phyloP scores from a whole-genome alignment of 140 eudicot genomes.

The Bidens hawaiensis region DNA sequence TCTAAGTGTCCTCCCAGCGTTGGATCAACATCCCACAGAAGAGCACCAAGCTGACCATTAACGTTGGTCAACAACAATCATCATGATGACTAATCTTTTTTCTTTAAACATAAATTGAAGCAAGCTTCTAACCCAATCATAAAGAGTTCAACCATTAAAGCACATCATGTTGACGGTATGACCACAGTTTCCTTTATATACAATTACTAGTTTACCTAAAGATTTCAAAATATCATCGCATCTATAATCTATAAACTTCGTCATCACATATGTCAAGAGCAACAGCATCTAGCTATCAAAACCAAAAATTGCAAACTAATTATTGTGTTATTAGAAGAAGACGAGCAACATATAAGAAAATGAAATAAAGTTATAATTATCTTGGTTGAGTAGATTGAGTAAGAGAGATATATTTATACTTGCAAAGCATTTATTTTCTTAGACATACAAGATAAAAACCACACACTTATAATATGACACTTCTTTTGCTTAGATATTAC shows the following conservation, averaged over 20 bases:
- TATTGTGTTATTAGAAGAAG: neutral
- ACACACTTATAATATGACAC: no score
- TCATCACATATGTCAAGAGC: neutral
- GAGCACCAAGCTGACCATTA: no score
- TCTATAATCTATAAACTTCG: neutral
- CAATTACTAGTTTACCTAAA: neutral
- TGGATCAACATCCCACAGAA: no score
- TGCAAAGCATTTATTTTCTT: neutral
- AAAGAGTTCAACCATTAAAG: neutral
- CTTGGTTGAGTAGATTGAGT: neutral
- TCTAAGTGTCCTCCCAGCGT: no score
- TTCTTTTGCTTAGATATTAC: no score
- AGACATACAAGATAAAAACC: neutral
- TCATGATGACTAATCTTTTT: neutral
- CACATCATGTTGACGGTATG: neutral
- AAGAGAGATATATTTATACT: neutral
- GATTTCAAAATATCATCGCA: neutral
- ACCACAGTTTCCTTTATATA: neutral
- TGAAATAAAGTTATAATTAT: conserved; percentile 2
- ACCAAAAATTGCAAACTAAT: neutral
- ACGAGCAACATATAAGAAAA: neutral
- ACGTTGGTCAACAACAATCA: no score
- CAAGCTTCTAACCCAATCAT: neutral
- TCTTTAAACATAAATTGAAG: neutral
- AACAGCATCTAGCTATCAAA: conserved; percentile 13